A percentile compares a stretch with the other conserved stretches of the same genome.
Conservation (phyloP, 2,329 filamentous ascomycete species). For the Trichoderma hamatum region DNA sequence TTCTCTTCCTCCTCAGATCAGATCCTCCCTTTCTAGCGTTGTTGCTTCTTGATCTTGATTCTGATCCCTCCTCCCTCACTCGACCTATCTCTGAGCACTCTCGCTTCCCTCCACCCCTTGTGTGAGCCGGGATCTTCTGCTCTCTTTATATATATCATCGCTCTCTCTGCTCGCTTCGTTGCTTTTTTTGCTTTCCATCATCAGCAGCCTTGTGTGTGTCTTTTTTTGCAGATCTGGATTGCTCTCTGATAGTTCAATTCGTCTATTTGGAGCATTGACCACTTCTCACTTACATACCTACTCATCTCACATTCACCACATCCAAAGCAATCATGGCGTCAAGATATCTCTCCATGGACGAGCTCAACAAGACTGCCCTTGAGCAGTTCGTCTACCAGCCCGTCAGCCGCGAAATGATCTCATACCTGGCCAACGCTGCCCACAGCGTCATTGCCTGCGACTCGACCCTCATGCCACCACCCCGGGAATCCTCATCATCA, state of each 20-base stretch:
- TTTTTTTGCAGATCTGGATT: conserved; percentile 4
- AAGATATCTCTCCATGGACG: conserved; percentile 50
- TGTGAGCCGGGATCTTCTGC: neutral
- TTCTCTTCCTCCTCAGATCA: conserved; percentile 3
- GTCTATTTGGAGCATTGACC: neutral
- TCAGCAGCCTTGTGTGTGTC: neutral
- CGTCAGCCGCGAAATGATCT: conserved; percentile 76
- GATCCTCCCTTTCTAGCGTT: neutral
- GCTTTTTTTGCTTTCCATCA: neutral
- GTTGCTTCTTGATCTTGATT: conserved; percentile 3
- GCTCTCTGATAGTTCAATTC: neutral
- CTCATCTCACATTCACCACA: conserved; percentile 19
- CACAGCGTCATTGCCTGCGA: conserved; percentile 81
- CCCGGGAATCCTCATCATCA: conserved; percentile 35
- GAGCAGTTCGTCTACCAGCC: conserved; percentile 80
- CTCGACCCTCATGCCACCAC: conserved; percentile 55
- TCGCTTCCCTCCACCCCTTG: neutral
- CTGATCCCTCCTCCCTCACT: neutral
- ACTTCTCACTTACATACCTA: neutral
- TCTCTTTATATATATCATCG: conserved; percentile 18
- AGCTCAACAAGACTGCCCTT: conserved; percentile 73
- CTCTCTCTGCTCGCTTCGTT: neutral
- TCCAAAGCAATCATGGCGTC: conserved; percentile 49
- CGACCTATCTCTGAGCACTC: neutral
- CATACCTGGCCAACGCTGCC: conserved; percentile 74